phyloP scores from a whole-genome alignment of 1,284 basidiomycete genomes.

The Apiotrichum brassicae region DNA sequence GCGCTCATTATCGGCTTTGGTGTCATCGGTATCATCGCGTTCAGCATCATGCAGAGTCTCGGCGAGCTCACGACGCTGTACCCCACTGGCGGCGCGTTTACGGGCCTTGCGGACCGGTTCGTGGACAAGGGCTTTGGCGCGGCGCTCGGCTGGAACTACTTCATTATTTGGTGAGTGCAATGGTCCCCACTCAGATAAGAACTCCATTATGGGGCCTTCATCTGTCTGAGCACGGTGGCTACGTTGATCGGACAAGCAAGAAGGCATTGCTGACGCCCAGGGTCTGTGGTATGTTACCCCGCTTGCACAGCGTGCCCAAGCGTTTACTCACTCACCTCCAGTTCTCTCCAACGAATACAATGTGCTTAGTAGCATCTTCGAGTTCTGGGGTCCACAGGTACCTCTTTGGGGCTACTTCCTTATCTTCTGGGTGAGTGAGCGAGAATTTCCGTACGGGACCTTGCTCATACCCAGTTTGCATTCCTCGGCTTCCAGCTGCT shows the following conservation, averaged over 20 bases:
- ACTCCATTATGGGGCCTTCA: too few species aligned
- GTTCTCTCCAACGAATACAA: conserved; percentile 34
- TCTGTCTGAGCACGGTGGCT: too few species aligned
- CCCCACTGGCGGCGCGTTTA: conserved; percentile 22
- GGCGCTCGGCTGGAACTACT: conserved; percentile 27
- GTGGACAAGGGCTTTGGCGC: conserved; percentile 22
- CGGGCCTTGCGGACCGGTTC: conserved; percentile 21
- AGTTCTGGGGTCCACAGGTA: conserved; percentile 14
- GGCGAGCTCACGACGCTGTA: conserved; percentile 25
- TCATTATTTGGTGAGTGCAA: conserved; percentile 17
- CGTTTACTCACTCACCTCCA: not conserved
- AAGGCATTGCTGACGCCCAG: not conserved
- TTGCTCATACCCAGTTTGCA: conserved; percentile 13
- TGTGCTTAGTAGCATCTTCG: conserved; percentile 16
- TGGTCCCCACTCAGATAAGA: too few species aligned
- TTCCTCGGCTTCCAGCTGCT: conserved; percentile 29
- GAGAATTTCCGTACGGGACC: too few species aligned
- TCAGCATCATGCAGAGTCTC: conserved; percentile 22
- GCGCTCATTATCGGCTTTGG: conserved; percentile 23
- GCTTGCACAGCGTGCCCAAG: too few species aligned
- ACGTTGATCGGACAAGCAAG: too few species aligned
- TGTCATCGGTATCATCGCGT: conserved; percentile 21
- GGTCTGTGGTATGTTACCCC: conserved; percentile 1
- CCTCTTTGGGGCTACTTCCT: conserved; percentile 23
- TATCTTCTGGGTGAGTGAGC: conserved; percentile 20